phyloP scores from a whole-genome alignment of 1,284 basidiomycete species.

The Cutaneotrichosporon sp. region DNA sequence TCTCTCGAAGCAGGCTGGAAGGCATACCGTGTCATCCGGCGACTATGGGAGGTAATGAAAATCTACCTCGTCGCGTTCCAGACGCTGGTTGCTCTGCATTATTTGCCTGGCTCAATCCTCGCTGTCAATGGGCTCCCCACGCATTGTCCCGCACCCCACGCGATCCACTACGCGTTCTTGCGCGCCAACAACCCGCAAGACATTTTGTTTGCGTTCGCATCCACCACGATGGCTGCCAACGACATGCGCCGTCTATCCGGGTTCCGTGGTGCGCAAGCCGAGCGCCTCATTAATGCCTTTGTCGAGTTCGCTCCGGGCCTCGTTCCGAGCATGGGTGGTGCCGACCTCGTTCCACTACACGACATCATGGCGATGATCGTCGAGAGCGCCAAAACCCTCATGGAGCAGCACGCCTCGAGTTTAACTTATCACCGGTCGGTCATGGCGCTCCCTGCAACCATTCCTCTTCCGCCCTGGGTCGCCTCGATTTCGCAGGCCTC shows the following conservation, averaged over 20 bases:
- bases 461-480: slow-evolving; percentile 31
- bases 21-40: slow-evolving; percentile 39
- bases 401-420: slow-evolving; percentile 42
- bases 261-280: slow-evolving; percentile 34
- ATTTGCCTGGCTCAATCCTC: slow-evolving; percentile 34
- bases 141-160: slow-evolving; percentile 19
- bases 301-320: slow-evolving; percentile 29
- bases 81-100: slow-evolving; percentile 39
- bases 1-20: slow-evolving; percentile 31
- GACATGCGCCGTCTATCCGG: slow-evolving; percentile 37
- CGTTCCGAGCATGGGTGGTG: slow-evolving; percentile 16
- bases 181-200: slow-evolving; percentile 38
- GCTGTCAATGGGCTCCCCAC: slow-evolving; percentile 36
- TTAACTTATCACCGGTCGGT: slow-evolving; percentile 28
- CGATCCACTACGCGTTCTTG: slow-evolving; percentile 33
- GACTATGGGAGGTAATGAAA: slow-evolving; percentile 38
- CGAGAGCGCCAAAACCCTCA: slow-evolving; percentile 40
- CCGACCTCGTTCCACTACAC: slow-evolving; percentile 34
- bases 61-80: slow-evolving; percentile 35
- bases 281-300: slow-evolving; percentile 33
- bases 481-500: slow-evolving; percentile 29
- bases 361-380: slow-evolving; percentile 37
- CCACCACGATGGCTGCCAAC: slow-evolving; percentile 21
- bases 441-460: slow-evolving; percentile 17
- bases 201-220: slow-evolving; percentile 32